Evolutionary conservation across 2,329 filamentous ascomycete genomes (phyloP).

Genomic region (Cladosporium sphaerospermum): DNA sequence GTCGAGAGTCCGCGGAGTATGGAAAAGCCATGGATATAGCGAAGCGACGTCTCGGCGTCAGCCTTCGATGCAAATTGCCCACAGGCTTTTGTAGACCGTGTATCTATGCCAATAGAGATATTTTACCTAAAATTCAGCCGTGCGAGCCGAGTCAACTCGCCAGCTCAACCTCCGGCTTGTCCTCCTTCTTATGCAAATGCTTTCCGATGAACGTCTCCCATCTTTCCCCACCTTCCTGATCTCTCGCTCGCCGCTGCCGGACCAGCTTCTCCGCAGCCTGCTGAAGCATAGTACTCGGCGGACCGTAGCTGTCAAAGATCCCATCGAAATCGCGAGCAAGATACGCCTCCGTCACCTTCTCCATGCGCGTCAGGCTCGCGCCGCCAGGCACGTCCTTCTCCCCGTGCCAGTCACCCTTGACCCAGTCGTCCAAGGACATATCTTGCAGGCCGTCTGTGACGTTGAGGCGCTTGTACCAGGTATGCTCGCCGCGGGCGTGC

Average conservation of each 20-base stretch:
- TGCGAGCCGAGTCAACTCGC: not conserved
- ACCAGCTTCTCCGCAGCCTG: conserved; percentile 46
- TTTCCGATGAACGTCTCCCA: conserved; percentile 30
- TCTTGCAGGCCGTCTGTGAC: conserved; percentile 40
- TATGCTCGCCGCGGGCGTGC: conserved; percentile 42
- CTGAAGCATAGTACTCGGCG: conserved; percentile 38
- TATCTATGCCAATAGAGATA: too few relatives aligned
- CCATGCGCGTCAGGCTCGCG: conserved; percentile 39
- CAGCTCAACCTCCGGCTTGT: not conserved
- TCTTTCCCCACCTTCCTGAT: conserved; percentile 28
- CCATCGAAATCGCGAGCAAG: conserved; percentile 34
- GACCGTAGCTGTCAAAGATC: conserved; percentile 38
- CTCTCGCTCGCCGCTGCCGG: conserved; percentile 38
- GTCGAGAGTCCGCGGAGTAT: too few relatives aligned
- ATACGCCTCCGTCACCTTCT: conserved; percentile 37
- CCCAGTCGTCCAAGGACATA: conserved; percentile 44
- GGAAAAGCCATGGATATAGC: too few relatives aligned
- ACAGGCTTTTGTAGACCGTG: too few relatives aligned
- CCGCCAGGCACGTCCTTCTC: conserved; percentile 18
- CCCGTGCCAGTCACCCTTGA: conserved; percentile 36
- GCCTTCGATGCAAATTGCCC: too few relatives aligned
- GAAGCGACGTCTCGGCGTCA: too few relatives aligned
- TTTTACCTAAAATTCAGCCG: too few relatives aligned
- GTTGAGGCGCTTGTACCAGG: conserved; percentile 47
- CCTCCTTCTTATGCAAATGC: conserved; percentile 2